These are phyloP conservation scores for Phytophthora chlamydospora DNA, from an alignment of 352 stramenopile genomes.

Conservation along the genomic window DNA sequence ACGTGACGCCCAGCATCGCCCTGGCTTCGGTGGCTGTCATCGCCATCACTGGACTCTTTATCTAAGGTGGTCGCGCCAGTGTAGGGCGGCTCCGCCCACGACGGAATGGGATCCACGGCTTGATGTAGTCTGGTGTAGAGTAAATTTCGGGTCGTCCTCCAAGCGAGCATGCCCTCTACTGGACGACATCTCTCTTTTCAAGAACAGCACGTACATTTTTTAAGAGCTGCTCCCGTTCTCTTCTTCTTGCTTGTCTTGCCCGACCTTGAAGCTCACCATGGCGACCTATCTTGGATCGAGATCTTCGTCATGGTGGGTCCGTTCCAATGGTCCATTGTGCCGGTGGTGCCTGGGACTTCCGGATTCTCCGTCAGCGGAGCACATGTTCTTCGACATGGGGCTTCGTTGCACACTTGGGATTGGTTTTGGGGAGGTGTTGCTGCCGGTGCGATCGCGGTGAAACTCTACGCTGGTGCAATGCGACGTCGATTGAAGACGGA, in stretches of 20 bases:
- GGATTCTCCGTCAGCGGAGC: no score
- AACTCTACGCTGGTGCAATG: no score
- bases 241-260: background rate
- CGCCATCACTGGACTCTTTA: slow-evolving; percentile 35
- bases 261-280: background rate
- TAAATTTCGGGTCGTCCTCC: slow-evolving; percentile 26
- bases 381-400: no score
- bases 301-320: no score
- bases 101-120: slow-evolving; percentile 32
- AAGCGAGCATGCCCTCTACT: slow-evolving; percentile 27
- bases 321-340: no score
- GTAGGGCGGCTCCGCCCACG: slow-evolving; percentile 22
- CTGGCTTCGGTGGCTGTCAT: slow-evolving; percentile 23
- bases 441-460: no score
- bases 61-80: slow-evolving; percentile 24
- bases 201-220: slow-evolving; percentile 36
- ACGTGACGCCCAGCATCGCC: slow-evolving; percentile 26
- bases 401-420: no score
- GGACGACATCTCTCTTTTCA: slow-evolving; percentile 23
- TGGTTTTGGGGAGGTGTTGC: background rate
- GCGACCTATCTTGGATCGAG: no score
- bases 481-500: no score
- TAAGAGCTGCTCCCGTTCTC: slow-evolving; percentile 10
- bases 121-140: slow-evolving; percentile 30
- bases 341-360: no score